Evolutionary conservation across 805 yeast species (phyloP), one percentile per base, ranked within the genome.

Genomic region (Tetrapisispora nanseiensis): DNA sequence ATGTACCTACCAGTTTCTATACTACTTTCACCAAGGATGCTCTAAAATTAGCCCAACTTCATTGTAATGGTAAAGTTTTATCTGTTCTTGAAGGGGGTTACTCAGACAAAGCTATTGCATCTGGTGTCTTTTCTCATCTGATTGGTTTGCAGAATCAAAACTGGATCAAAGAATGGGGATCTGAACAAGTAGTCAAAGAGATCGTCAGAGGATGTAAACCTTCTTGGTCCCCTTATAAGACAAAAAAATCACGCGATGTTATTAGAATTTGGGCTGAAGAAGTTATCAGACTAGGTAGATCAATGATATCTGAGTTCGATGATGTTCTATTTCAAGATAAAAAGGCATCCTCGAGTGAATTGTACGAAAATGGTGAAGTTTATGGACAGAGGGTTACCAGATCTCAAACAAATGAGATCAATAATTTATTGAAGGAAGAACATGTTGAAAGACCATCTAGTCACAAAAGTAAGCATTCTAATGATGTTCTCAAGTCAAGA

Each of bases 11-110:
- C 0, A 74, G 80, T 16, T 85, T 86, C 54, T 85, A 80, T 57
- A 72, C 83, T 16, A 70, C 69, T 33, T 84, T 85, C 54, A 80
- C 94, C 5, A 69, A 70, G 29, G 95, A 85, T 58, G 79, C 82
- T 1, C 76, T 78, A n/a, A 73, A 71, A 42, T 61, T 85, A 36
- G 84, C 92, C 4, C 73, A 80, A 44, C 67, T 73, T 37, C 82
- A 74, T 51, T 64, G 80, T 6, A 61, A 70, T 10, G 83, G 89
- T 10, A 75, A 75, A 45, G 65, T 84, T 0, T 49, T 85, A 0
- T 82, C 94, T 1, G 60, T 85, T 19, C 62, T 85, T 48, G 95
- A 85, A 63, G 95, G 95, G 21, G 95, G 95, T 1, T 85, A 85
- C 56, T 80, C 92, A 0, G 87, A 84, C 52, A 82, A 82, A 3